phyloP scores from a whole-genome alignment of 225 moss, liverwort and hornwort species.

The Sphagnum contortum region DNA sequence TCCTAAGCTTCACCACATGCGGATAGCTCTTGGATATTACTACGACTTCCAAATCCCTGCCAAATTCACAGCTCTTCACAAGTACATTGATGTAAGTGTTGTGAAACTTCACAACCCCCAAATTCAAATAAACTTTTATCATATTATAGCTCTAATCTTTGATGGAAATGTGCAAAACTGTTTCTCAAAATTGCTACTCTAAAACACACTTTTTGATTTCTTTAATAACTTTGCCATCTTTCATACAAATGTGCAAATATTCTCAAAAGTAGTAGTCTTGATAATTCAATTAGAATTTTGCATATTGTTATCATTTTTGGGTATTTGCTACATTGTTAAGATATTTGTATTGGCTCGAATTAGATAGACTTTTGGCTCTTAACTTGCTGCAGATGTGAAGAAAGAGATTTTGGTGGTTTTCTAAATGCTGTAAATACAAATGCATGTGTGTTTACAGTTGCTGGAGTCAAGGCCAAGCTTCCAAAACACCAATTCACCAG shows the following conservation, averaged over 20 bases:
- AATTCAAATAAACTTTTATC: neutral
- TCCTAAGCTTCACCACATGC: conserved; percentile 68
- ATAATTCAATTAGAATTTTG: no score
- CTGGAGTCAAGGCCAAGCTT: conserved; percentile 72
- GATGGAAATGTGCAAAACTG: neutral
- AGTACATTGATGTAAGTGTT: conserved; percentile 62
- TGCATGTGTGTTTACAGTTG: conserved; percentile 15
- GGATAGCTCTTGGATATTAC: conserved; percentile 53
- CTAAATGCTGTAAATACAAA: neutral
- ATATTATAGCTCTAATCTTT: no score
- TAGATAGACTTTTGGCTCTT: neutral
- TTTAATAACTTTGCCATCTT: no score
- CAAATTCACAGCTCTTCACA: conserved; percentile 40
- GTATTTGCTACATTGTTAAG: neutral
- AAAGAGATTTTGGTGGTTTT: no score
- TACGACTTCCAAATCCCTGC: conserved; percentile 49
- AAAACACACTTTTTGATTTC: no score
- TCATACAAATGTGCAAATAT: no score
- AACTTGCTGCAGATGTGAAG: no score
- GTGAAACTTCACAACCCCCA: neutral
- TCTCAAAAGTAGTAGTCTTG: no score
- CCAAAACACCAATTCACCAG: conserved; percentile 64
- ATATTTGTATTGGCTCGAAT: neutral
- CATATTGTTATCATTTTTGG: neutral
- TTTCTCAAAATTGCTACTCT: neutral